phyloP scores from a whole-genome alignment of 2,329 filamentous ascomycete genomes.

The Phialophora macrospora region DNA sequence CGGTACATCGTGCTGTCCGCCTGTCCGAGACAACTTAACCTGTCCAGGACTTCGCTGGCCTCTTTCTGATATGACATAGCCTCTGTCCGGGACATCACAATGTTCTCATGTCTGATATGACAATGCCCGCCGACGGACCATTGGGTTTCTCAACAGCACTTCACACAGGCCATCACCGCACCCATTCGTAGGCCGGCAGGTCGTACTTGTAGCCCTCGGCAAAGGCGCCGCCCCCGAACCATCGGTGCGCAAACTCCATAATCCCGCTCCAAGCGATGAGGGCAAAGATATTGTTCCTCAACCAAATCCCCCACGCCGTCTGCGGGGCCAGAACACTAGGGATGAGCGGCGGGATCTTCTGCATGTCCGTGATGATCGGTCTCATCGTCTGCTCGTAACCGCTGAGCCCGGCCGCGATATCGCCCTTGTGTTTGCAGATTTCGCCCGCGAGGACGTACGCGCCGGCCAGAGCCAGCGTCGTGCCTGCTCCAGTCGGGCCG shows the following conservation, averaged over 20 bases:
- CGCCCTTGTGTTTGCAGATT: conserved; percentile 40
- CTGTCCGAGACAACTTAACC: no score
- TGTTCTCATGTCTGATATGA: background rate
- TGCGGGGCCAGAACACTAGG: conserved; percentile 51
- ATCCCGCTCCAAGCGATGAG: conserved; percentile 48
- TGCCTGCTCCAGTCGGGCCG: conserved; percentile 46
- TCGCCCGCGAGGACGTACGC: conserved; percentile 64
- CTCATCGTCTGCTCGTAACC: conserved; percentile 48
- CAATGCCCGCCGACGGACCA: no score
- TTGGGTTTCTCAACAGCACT: background rate
- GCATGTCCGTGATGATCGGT: conserved; percentile 45
- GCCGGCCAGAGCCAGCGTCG: conserved; percentile 45
- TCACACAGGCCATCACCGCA: conserved; percentile 13
- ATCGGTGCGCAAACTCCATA: conserved; percentile 42
- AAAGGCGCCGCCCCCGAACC: conserved; percentile 44
- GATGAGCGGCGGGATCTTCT: conserved; percentile 45
- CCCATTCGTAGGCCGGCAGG: conserved; percentile 50
- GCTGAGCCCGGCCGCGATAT: conserved; percentile 44
- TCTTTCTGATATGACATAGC: no score
- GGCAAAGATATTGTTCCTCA: conserved; percentile 52
- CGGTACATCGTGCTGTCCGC: no score
- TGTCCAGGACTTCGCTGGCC: no score
- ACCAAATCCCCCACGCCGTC: conserved; percentile 52
- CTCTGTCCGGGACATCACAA: background rate
- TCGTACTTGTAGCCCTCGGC: conserved; percentile 42